Conservation (phyloP, 116 monocot species). For the Papilionanthe hybrid region DNA sequence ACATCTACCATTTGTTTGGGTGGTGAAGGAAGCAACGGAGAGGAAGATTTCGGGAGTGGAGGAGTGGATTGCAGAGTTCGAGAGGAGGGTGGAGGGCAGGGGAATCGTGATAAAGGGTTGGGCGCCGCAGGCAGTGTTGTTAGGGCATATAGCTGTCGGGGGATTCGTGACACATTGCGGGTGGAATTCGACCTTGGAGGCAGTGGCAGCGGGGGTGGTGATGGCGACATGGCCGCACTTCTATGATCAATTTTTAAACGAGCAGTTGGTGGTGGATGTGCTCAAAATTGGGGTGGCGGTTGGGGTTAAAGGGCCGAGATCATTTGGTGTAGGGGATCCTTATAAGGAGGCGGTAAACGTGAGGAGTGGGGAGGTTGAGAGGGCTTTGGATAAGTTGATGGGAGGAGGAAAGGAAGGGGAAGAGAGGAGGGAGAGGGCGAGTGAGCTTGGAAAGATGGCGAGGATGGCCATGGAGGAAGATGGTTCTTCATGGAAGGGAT, state of each 20-base stretch:
- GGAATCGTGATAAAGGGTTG: conserved; percentile 23
- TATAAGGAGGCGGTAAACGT: background rate
- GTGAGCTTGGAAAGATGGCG: background rate
- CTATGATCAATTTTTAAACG: background rate
- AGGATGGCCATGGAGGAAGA: conserved; percentile 20
- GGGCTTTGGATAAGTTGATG: conserved; percentile 22
- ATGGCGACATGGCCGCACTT: too few species aligned
- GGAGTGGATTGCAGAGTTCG: background rate
- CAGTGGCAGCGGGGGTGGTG: too few species aligned
- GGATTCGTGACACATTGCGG: conserved; percentile 53
- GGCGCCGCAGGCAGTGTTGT: conserved; percentile 23
- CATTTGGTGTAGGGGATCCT: background rate
- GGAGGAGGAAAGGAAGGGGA: background rate
- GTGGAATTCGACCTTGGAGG: too few species aligned
- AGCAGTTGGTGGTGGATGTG: background rate
- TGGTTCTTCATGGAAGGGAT: background rate
- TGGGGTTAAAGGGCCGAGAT: background rate
- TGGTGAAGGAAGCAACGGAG: conserved; percentile 13
- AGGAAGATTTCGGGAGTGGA: background rate
- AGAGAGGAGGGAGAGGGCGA: too few species aligned
- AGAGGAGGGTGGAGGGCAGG: background rate
- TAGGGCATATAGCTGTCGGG: conserved; percentile 16
- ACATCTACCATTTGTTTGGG: conserved; percentile 22
- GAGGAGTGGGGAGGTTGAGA: conserved; percentile 17
- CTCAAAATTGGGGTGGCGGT: background rate